Evolutionary conservation across 2,329 filamentous ascomycete genomes (phyloP), one percentile per base, ranked within the genome.

Genomic region (Penicillium fuscoglaucum): DNA sequence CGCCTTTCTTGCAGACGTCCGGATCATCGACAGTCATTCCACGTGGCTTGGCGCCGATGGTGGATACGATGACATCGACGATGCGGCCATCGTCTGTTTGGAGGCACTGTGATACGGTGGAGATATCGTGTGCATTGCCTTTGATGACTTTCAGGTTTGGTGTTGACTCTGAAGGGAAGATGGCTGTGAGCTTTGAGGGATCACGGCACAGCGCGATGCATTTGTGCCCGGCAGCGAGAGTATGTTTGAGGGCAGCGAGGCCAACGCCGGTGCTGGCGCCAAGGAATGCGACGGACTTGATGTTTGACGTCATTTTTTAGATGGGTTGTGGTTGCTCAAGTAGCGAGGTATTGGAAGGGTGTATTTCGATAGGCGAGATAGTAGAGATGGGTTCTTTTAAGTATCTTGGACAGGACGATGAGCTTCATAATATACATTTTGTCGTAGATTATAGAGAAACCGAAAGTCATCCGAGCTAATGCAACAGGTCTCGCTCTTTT

Each of bases 241-340:
- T 71, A 21, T 70, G 68, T 24, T 76, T 74, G 19, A 84, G 78
- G 45, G 76, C 75, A 29, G 76, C 66, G 46, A 77, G 72, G 37
- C 76, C 74, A 60, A 77, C 78, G 49, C 80, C 82, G 55, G 80
- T 80, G 24, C 81, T 83, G 26, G 81, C 80, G 47, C 82, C 82
- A 61, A 84, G 78, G 71, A 84, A 83, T 41, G 80, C 78, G 54
- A 83, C 66, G 58, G 68, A 60, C 61, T 68, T 61, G 24, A 43
- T 48, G 29, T 21, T 59, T 39, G 61, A 43, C 10, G 28, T 50
- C 64, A 65, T 66, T 1, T 3, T 37, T 3, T 39, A 10, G 1
- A 17, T 45, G 29, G 29, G 43, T 13, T 48, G 37, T 26, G 17
- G n/a, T 40, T 37, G 21, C 9, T 40, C 12, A 29, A 28, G 35